Evolutionary conservation across 2,329 filamentous ascomycete genomes (phyloP).

Genomic region (Penicillium sp.): DNA sequence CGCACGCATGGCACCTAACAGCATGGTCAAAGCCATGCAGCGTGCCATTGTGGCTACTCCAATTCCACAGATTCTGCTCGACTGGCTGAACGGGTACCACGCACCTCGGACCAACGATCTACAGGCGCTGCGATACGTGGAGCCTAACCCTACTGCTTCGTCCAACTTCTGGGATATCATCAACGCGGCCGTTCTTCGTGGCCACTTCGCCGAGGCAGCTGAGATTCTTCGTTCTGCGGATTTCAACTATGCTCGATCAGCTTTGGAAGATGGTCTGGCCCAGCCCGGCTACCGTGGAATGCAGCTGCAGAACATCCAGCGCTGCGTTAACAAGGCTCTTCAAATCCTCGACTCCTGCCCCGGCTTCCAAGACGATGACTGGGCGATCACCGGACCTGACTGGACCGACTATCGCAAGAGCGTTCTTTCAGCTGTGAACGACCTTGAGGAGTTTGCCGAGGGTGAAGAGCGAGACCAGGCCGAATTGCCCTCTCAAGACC

Average conservation of each 20-base stretch:
- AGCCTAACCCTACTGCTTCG: constrained; percentile 77
- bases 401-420: constrained; percentile 85
- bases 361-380: constrained; percentile 66
- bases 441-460: constrained; percentile 80
- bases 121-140: constrained; percentile 66
- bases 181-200: constrained; percentile 75
- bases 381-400: constrained; percentile 80
- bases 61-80: constrained; percentile 77
- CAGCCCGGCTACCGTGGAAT: constrained; percentile 73
- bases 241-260: constrained; percentile 75
- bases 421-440: constrained; percentile 70
- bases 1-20: constrained; percentile 36
- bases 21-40: constrained; percentile 38
- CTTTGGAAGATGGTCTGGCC: constrained; percentile 66
- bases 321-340: constrained; percentile 71
- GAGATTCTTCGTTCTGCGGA: constrained; percentile 74
- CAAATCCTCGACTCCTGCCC: constrained; percentile 76
- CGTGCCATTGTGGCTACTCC: constrained; percentile 47
- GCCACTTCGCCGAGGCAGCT: constrained; percentile 71
- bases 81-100: constrained; percentile 81
- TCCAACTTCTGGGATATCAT: constrained; percentile 83
- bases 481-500: constrained; percentile 47
- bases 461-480: constrained; percentile 63
- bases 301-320: constrained; percentile 78
- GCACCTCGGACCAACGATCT: constrained; percentile 73